Evolutionary conservation across 2,329 filamentous ascomycete genomes (phyloP), one percentile per base, ranked within the genome.

Genomic region (Septoria petroselini): DNA sequence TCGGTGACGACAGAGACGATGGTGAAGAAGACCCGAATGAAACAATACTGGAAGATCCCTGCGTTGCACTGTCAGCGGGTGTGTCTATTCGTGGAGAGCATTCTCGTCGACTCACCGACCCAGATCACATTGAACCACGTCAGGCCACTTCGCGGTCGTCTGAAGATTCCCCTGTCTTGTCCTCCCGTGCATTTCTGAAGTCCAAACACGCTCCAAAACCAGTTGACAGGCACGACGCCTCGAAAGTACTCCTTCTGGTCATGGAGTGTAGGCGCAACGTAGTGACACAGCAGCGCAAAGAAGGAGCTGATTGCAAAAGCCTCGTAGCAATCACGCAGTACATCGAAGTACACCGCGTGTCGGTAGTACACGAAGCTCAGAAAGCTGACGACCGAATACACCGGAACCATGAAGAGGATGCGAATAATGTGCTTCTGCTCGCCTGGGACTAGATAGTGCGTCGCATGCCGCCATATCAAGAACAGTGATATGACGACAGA

Each of bases 301-400:
- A 94, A 95, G 57, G 86, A 87, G 23, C 86, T 84, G 57, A 94
- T 91, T 50, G 88, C 87, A 62, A 94, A 91, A 8, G 89, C 88
- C 72, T 94, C 89, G 68, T 94, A 94, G 70, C 87, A 91, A 67
- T 93, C 86, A 62, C 86, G 82, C 35, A 91, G 73, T 44, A 93
- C 83, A 63, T 88, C 79, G 67, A 85, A 93, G 72, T 94, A 94
- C 49, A 93, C 80, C 41, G 85, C 82, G 62, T 90, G 80, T 66
- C 78, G 80, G 73, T 93, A 91, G 72, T 80, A 90, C 58, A 79
- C 76, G 60, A 88, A 81, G 52, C 83, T 83, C 30, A 91, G 76
- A 65, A 87, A 87, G 27, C 86, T 83, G 15, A 89, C 83, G 31
- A 83, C 74, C 42, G 85, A 77, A 68, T 94, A 94, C 54, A 94